phyloP scores from a whole-genome alignment of 495 filamentous ascomycete species.

The Penicillium silybi region DNA sequence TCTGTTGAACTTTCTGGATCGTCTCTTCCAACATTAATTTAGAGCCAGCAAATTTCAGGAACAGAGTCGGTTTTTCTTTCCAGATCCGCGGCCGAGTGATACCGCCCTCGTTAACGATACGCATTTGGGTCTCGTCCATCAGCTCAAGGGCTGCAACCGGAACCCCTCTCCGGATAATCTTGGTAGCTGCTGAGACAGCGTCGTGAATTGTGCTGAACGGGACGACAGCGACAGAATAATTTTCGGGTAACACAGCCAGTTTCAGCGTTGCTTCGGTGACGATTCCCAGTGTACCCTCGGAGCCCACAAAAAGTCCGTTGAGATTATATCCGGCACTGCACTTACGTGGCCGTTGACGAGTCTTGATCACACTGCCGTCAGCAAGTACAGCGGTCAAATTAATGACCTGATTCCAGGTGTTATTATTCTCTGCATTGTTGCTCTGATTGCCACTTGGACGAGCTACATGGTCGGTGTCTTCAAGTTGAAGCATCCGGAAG shows the following conservation, averaged over 20 bases:
- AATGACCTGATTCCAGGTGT: too few relatives aligned
- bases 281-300: constrained; percentile 86
- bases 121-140: constrained; percentile 92
- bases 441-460: too few relatives aligned
- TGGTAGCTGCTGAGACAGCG: constrained; percentile 75
- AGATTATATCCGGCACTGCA: constrained; percentile 84
- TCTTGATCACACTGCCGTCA: constrained; percentile 89
- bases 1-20: too few relatives aligned
- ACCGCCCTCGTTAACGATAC: constrained; percentile 77
- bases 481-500: too few relatives aligned
- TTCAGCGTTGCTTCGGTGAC: constrained; percentile 85
- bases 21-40: too few relatives aligned
- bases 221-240: constrained; percentile 74
- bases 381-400: constrained; percentile 86
- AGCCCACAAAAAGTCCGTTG: constrained; percentile 79
- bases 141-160: constrained; percentile 88
- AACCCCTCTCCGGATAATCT: constrained; percentile 74
- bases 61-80: constrained; percentile 64
- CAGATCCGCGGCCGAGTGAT: constrained; percentile 72
- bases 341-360: constrained; percentile 57
- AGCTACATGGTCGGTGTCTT: too few relatives aligned
- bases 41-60: constrained; percentile 94
- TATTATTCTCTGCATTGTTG: too few relatives aligned
- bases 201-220: constrained; percentile 74
- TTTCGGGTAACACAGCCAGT: constrained; percentile 71